Percentiles rank a stretch among this genome's conserved stretches.
Conservation (phyloP, 345 rosid genomes). For the Erucastrum elatum region DNA sequence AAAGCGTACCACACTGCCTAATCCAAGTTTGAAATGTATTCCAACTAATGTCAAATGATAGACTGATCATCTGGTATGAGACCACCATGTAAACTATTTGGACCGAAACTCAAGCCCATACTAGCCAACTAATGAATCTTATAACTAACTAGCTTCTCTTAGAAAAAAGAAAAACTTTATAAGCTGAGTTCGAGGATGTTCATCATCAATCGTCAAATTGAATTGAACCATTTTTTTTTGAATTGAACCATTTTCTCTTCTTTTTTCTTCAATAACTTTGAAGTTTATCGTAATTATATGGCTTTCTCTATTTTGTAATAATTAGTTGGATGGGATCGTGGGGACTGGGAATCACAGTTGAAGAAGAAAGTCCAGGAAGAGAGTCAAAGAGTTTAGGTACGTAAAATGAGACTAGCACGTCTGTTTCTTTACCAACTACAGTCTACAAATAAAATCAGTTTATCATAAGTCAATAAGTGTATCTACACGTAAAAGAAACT, state of each 20-base stretch:
- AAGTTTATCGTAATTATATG: not conserved
- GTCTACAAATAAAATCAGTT: constrained; percentile 11
- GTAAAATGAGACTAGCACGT: constrained; percentile 16
- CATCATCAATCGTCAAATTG: not conserved
- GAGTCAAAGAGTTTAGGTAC: constrained; percentile 18
- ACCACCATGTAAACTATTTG: no score
- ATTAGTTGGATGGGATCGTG: not conserved
- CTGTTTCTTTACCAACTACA: not conserved
- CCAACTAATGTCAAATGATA: no score
- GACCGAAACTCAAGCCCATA: no score
- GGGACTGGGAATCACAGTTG: not conserved
- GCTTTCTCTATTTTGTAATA: not conserved
- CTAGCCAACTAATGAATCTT: no score
- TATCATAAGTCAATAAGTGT: constrained; percentile 1
- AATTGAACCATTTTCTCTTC: not conserved
- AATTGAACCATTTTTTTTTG: not conserved
- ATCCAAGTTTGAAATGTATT: no score
- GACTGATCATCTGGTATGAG: no score
- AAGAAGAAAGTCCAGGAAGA: not conserved
- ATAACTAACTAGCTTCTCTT: no score
- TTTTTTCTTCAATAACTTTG: not conserved
- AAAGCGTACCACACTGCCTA: no score
- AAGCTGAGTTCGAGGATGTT: no score
- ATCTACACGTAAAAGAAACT: constrained; percentile 24
- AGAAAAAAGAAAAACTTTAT: no score